These are phyloP conservation scores for Paracoccidioides lutzii DNA, from an alignment of 2,329 filamentous ascomycete species.

Conservation along the genomic window DNA sequence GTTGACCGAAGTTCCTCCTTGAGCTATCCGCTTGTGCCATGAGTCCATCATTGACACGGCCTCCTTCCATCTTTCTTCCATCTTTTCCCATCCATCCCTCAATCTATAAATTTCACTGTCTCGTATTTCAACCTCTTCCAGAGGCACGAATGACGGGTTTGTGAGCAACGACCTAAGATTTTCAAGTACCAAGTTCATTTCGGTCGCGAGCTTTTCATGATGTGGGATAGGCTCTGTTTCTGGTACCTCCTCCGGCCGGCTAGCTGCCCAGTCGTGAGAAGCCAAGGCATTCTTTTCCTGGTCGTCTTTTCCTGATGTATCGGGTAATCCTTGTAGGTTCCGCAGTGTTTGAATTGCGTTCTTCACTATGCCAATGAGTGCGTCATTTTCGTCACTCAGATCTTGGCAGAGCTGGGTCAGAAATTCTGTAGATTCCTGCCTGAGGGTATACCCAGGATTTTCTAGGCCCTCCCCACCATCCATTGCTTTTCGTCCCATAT, in stretches of 20 bases:
- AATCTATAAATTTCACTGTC: conserved; percentile 82
- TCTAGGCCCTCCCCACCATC: conserved; percentile 33
- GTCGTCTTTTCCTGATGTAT: conserved; percentile 16
- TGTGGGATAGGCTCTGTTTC: conserved; percentile 40
- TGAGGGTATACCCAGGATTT: conserved; percentile 54
- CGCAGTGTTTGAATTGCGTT: conserved; percentile 59
- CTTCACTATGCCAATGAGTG: conserved; percentile 57
- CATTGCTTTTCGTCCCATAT: conserved; percentile 12
- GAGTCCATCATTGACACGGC: conserved; percentile 82
- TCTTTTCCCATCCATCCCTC: conserved; percentile 78
- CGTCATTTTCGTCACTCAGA: conserved; percentile 85
- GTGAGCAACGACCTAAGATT: conserved; percentile 76
- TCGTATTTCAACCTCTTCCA: conserved; percentile 85
- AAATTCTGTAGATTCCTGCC: conserved; percentile 82
- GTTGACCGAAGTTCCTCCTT: conserved; percentile 30
- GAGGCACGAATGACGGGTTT: conserved; percentile 89
- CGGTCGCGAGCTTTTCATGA: conserved; percentile 55
- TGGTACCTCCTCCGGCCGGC: conserved; percentile 13
- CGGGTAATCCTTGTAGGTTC: conserved; percentile 40
- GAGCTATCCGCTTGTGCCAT: conserved; percentile 67
- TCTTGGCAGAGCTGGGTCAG: conserved; percentile 70
- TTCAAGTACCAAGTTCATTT: conserved; percentile 65
- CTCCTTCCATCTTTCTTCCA: conserved; percentile 84
- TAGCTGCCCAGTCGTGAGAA: conserved; percentile 4
- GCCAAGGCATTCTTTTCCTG: conserved; percentile 19